Percentiles rank a stretch among this genome's conserved stretches.
These are phyloP conservation scores for Salix arbutifolia DNA, from an alignment of 345 rosid genomes.

Conservation along the genomic window DNA sequence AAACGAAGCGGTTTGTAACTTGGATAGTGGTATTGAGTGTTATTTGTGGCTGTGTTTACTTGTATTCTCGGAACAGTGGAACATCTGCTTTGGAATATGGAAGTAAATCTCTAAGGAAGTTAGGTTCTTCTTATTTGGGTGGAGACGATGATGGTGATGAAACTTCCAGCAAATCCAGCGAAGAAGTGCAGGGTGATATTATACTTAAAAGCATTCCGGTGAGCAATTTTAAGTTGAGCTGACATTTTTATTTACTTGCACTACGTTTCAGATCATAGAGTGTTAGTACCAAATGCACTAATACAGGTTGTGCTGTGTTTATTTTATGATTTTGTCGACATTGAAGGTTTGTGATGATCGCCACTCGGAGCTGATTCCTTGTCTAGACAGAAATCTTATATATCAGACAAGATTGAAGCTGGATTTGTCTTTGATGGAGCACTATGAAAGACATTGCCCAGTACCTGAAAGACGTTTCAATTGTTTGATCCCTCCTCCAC, in stretches of 20 bases:
- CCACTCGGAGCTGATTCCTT: slow-evolving; percentile 92
- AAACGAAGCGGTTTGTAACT: slow-evolving; percentile 73
- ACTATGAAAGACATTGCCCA: slow-evolving; percentile 97
- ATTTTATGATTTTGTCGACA: neutral
- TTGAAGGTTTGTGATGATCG: slow-evolving; percentile 93
- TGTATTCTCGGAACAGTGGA: slow-evolving; percentile 55
- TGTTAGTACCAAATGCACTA: neutral
- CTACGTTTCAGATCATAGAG: slow-evolving; percentile 4
- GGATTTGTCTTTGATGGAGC: slow-evolving; percentile 93
- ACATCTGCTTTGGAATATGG: slow-evolving; percentile 83
- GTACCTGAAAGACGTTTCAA: slow-evolving; percentile 86
- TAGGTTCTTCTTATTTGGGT: slow-evolving; percentile 73
- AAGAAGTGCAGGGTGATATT: slow-evolving; percentile 42
- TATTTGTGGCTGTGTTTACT: slow-evolving; percentile 66
- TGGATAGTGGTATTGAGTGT: slow-evolving; percentile 44
- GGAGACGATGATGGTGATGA: slow-evolving; percentile 76
- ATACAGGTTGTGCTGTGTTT: neutral
- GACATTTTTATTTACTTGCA: slow-evolving; percentile 1
- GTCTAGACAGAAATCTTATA: slow-evolving; percentile 82
- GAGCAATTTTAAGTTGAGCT: slow-evolving; percentile 19
- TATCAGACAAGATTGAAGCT: slow-evolving; percentile 95
- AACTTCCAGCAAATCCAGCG: slow-evolving; percentile 41
- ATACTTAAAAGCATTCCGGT: slow-evolving; percentile 80
- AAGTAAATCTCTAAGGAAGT: slow-evolving; percentile 54
- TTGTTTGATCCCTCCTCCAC: slow-evolving; percentile 98